Base-by-base conservation (phyloP, 495 filamentous ascomycete species). In the Tuber indicum region DNA sequence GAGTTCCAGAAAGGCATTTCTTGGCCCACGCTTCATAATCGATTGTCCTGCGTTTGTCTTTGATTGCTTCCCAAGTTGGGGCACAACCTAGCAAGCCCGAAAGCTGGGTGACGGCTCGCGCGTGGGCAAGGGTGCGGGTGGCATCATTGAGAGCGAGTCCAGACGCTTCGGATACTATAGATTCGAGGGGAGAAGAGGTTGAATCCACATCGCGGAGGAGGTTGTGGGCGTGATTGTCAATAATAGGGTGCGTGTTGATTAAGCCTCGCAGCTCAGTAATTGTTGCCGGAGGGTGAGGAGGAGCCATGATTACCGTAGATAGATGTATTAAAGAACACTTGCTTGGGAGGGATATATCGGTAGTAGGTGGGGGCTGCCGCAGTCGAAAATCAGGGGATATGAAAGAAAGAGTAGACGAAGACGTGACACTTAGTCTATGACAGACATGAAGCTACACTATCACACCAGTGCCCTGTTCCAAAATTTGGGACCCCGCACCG, bases 221-320 rank as follows among this genome's bases (percentile, higher is more conserved):
- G 79, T 93, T 94, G 82, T 97, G 94, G 52, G 92, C 93, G 85
- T 97, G 94, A 82, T 95, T 91, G 83, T 97, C 94, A 82, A 97
- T 94, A 78, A 95, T 88, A 0, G 94, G 93, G 49, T 90, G 92
- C 23, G 81, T 87, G 76, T 88, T 87, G 72, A 96, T 90, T 41
- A 89, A 78, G 16, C 83, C 80, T 39, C 84, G 84, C 39, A 90
- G 85, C 10, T 83, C 84, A 2, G 80, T 47, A 47, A 79, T 76
- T 16, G 78, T 71, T 21, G 12, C 71, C 42, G 66, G 69, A 21
- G 78, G n/a, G 17, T 66, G 41, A 2, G 66, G 76, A 62, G 75
- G 2, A 66, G 58, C 32, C 58, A 66, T 66, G 58, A 66, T 17
- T 17, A 32, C 32, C 32, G 32, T 32, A 32, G 32, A 32, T 32